Conservation (phyloP, 805 yeast species). For the Yamadazyma insecticola region DNA sequence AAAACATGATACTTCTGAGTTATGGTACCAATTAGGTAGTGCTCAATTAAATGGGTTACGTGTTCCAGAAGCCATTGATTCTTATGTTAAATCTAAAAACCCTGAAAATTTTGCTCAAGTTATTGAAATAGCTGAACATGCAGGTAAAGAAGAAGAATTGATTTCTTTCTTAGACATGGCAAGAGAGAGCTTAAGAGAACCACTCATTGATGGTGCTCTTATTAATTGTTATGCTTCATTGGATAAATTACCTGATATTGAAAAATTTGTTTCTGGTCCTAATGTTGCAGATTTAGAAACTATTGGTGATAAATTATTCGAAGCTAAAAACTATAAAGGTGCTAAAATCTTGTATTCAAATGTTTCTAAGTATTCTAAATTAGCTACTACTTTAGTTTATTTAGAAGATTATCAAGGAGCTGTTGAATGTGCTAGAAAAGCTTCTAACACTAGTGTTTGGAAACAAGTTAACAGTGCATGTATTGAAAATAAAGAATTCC, state of each 20-base stretch:
- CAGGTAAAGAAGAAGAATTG: constrained; percentile 94
- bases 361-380: constrained; percentile 89
- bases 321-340: constrained; percentile 79
- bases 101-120: constrained; percentile 87
- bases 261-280: constrained; percentile 74
- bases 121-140: constrained; percentile 89
- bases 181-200: constrained; percentile 85
- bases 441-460: constrained; percentile 92
- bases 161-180: constrained; percentile 87
- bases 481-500: constrained; percentile 89
- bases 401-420: constrained; percentile 92
- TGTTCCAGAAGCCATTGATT: constrained; percentile 84
- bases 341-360: constrained; percentile 84
- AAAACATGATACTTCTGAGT: constrained; percentile 74
- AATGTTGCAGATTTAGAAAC: constrained; percentile 90
- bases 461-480: constrained; percentile 96
- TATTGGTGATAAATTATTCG: constrained; percentile 89
- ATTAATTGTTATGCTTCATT: constrained; percentile 82
- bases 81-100: constrained; percentile 88
- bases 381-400: constrained; percentile 94
- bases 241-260: constrained; percentile 73
- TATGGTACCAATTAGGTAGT: constrained; percentile 93
- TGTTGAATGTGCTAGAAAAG: constrained; percentile 98
- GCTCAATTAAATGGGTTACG: constrained; percentile 95
- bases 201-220: constrained; percentile 87